Base-by-base conservation (phyloP, 2,329 filamentous ascomycete species). In the Alternaria hordeiaustralica region DNA sequence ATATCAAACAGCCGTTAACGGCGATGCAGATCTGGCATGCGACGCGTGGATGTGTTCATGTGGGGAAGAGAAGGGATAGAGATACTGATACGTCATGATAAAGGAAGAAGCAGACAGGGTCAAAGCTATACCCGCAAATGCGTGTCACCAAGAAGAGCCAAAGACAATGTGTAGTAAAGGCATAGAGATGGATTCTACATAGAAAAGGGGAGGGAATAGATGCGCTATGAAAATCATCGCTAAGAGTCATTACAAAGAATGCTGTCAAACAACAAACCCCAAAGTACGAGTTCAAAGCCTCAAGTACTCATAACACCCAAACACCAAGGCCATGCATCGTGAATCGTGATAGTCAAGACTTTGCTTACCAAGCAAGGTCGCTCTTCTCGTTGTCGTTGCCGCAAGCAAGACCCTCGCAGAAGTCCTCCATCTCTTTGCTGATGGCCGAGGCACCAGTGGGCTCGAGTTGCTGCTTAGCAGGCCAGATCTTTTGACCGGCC, bases 401-500 rank as follows among this genome's bases (percentile, higher is more conserved):
- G 45, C 73, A 75, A 6, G 73, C 62, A 11, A 75, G 54, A 4
- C 73, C 72, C 55, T 71, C 69, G 33, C 73, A 75, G n/a, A 75
- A 75, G 9, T 64, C 73, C 15, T 74, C 66, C 53, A 75, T 67
- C 20, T 75, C 72, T n/a, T 71, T 71, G 33, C 67, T 74, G 12
- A 70, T 63, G 3, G 67, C 67, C 1, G 61, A 63, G 18, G 64
- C 68, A 9, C 68, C 68, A 4, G 65, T 65, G 21, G 63, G 63
- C 53, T 71, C 66, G 18, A 71, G 63, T 63, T 71, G 65, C 41
- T 74, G 83, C 46, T 78, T 79, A 1, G 86, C 85, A 0, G 86
- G 86, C 85, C 85, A 87, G 56, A 87, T 85, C 75, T 87, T 82
- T 33, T 74, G 66, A 8, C 81, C 82, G 0, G 73, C 79, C 3